A percentile compares a stretch with the other conserved stretches of the same genome.
These are phyloP conservation scores for Penicillium palitans DNA, from an alignment of 2,329 filamentous ascomycete genomes.

Conservation along the genomic window DNA sequence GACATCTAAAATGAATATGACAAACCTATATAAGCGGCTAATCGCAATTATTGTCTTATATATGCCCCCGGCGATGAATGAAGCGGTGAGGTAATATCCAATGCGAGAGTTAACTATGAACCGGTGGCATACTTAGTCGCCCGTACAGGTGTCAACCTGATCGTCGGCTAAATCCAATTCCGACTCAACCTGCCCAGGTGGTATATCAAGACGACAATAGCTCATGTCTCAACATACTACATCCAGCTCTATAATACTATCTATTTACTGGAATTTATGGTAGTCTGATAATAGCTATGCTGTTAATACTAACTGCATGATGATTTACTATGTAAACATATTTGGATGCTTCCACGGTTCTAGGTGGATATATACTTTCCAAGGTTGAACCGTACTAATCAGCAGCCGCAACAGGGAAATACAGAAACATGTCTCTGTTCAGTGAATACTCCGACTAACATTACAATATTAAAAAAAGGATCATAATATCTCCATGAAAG, in stretches of 20 bases:
- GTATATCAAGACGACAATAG: not conserved
- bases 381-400: too few relatives aligned
- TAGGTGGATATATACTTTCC: not conserved
- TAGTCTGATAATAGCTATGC: not conserved
- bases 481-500: not conserved
- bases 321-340: not conserved
- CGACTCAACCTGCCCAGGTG: not conserved
- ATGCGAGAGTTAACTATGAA: too few relatives aligned
- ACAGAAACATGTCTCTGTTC: not conserved
- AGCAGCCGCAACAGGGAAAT: not conserved
- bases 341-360: not conserved
- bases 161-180: not conserved
- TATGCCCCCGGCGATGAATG: too few relatives aligned
- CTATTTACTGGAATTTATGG: not conserved
- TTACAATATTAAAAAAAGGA: not conserved
- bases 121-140: too few relatives aligned
- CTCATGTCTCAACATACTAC: not conserved
- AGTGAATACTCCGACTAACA: not conserved
- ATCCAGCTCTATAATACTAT: not conserved
- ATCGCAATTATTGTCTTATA: too few relatives aligned
- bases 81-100: too few relatives aligned
- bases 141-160: not conserved
- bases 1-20: too few relatives aligned
- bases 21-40: too few relatives aligned
- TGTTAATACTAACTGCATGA: not conserved